Base-by-base conservation (phyloP, 352 stramenopile genomes). In the Globisporangium uncinulatum region DNA sequence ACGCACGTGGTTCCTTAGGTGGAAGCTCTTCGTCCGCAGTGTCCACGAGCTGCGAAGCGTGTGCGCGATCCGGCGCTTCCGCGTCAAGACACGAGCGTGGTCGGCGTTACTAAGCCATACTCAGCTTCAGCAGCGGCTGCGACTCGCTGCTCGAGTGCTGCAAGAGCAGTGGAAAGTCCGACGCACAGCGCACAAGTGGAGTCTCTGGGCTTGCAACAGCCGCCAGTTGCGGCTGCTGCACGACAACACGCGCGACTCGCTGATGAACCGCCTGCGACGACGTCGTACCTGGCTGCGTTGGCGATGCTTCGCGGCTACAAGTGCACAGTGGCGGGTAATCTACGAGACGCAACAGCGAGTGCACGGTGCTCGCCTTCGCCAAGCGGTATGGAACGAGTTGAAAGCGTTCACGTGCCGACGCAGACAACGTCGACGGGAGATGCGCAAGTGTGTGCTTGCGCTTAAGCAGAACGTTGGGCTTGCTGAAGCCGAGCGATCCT, bases 271-370 rank as follows among this genome's bases (percentile, higher is more conserved):
- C 20, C 57, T 77, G 29, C 62, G 51, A n/a, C 59, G 59, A 32
- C 53, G 58, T 24, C 62, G 63, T 31, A 46, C 69, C 47, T 80
- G 69, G 71, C 31, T 48, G 4, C 63, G 66, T 14, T 80, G 69
- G 71, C 19, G 45, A 13, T 29, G 37, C 14, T 77, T 73, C 6
- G 31, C 47, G 14, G 1, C 31, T 13, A 45, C 24, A 15, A 41
- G 41, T 3, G 2, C 20, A 1, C 13, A 45, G 17, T 21, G n/a
- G 19, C 42, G 34, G 17, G 15, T 8, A 2, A n/a, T 65, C 1
- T 15, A 44, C 17, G 19, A n/a, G 5, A 37, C 34, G 21, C 51
- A 39, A n/a, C 11, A 17, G 1, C 17, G 41, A 48, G 31, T 51
- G 6, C 51, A 24, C 17, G 36, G 24, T 15, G 17, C 21, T 8